Base-by-base conservation (phyloP, 2,329 filamentous ascomycete species). In the Beauveria sp. region DNA sequence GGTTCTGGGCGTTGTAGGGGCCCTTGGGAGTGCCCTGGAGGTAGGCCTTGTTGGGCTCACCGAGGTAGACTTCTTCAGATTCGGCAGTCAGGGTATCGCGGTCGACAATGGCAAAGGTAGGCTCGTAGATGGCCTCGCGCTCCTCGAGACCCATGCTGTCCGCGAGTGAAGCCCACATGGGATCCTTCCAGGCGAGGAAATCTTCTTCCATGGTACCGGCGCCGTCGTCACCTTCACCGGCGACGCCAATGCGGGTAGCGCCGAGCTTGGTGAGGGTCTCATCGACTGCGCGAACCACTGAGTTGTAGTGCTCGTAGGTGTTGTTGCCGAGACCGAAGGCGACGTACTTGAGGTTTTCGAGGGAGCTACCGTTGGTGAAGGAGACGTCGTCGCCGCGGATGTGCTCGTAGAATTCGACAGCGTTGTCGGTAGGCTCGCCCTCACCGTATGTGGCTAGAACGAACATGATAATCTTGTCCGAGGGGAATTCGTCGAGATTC, bases 141-240 rank as follows among this genome's bases (percentile, higher is more conserved):
- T 99, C 95, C 76, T 98, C 90, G 61, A 99, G 80, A 60, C 85
- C 85, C 88, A 99, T 91, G 72, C 90, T 87, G 66, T 90, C 84
- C 26, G 89, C 82, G 59, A 99, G 81, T 64, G 89, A 90, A 69
- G 84, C 80, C 95, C 96, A 99, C 95, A 99, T 99, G 65, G 93
- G 93, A 71, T 99, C 95, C 79, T 99, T 99, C 95, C 95, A 99
- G 67, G 93, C 91, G 70, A 99, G 79, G 76, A 98, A 99, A 71
- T 99, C 96, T 78, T 99, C 96, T 78, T 99, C 95, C 96, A 99
- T 99, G 62, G 95, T 99, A 64, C 96, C 95, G 66, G 95, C 93
- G 66, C 96, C 95, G 73, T 99, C 95, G 70, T 99, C 95, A 70
- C 95, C 95, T 79, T 98, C 93, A 69, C 96, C 95, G 61, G 93